Percentiles rank a stretch among this genome's conserved stretches.
These are phyloP conservation scores for Sporothrix curviconia DNA, from an alignment of 2,329 filamentous ascomycete species.

Conservation along the genomic window DNA sequence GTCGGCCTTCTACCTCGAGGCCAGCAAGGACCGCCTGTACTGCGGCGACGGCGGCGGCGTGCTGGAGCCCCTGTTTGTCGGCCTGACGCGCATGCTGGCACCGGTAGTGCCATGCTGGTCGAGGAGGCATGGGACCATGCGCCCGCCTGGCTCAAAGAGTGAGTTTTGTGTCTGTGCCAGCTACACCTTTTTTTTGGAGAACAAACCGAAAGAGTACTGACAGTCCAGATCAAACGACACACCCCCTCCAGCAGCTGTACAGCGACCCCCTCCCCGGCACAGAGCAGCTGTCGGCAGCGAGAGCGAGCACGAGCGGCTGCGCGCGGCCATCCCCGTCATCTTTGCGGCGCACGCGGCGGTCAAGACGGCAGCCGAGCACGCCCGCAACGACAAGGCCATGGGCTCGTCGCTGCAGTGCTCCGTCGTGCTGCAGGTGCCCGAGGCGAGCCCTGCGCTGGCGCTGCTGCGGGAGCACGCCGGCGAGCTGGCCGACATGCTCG, in stretches of 20 bases:
- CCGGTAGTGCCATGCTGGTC: conserved; percentile 78
- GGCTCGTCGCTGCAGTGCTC: conserved; percentile 76
- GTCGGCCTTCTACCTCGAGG: conserved; percentile 90
- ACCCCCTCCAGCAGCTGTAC: conserved; percentile 46
- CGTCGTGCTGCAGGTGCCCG: conserved; percentile 48
- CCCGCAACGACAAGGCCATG: conserved; percentile 62
- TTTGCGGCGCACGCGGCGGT: conserved; percentile 57
- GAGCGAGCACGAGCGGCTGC: conserved; percentile 35
- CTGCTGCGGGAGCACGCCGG: conserved; percentile 33
- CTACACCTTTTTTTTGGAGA: neutral
- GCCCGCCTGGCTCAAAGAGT: conserved; percentile 54
- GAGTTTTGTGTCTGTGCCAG: neutral
- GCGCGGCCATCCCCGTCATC: conserved; percentile 40
- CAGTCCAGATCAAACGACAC: conserved; percentile 22
- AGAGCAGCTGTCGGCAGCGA: conserved; percentile 35
- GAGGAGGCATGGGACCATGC: conserved; percentile 82
- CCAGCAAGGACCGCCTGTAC: conserved; percentile 86
- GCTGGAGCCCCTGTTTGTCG: conserved; percentile 60
- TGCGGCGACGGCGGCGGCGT: conserved; percentile 65
- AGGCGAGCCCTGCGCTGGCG: conserved; percentile 26
- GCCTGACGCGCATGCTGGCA: conserved; percentile 70
- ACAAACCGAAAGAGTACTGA: conserved; percentile 3
- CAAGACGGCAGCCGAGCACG: conserved; percentile 68
- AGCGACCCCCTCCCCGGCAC: conserved; percentile 36
- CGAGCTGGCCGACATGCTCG: conserved; percentile 60